Base-by-base conservation (phyloP, 768 basidiomycete genomes). In the Trametes cingulata region DNA sequence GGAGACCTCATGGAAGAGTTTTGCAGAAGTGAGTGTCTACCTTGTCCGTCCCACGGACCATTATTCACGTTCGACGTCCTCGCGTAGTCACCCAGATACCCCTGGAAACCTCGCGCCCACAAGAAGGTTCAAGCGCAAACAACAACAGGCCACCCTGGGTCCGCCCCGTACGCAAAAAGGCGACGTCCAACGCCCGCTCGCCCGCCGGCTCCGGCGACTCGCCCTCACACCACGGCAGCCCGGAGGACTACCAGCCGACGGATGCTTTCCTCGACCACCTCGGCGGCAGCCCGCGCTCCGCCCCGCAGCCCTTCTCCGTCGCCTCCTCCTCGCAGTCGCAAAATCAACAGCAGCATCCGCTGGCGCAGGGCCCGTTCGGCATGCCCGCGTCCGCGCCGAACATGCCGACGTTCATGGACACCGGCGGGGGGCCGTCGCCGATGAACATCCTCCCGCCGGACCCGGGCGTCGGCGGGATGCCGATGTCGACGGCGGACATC, bases 1-100 rank as follows among this genome's bases (percentile, higher is more conserved):
- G 93, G 93, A 27, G 95, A 96, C 74, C 81, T 96, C 42, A 89
- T 97, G 82, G 94, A 96, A 70, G 95, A 96, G 72, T 95, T 95
- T 72, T 96, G 95, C 76, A 85, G 94, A 70, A 76, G 94, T 91
- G 71, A 74, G 93, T 88, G 63, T 73, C 78, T 22, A 33, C n/a
- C 47, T 19, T 48, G 15, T 22, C 20, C 25, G 14, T 35, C 14
- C 41, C 56, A 20, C 17, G 29, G 6, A 15, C 4, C 17, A n/a
- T 52, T 25, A 46, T 20, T 35, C 13, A 37, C 55, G 35, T 19
- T 42, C 51, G 25, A 22, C 43, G 41, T 43, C 39, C 49, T 57
- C 35, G 52, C 29, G 1, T 66, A 90, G 87, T 90, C 67, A 93
- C 92, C 3, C 87, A 91, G 70, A 93, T 95, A 62, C 93, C 94